A percentile compares a stretch with the other conserved stretches of the same genome.
These are phyloP conservation scores for Capronia epimyces DNA, from an alignment of 2,329 filamentous ascomycete genomes.

Conservation along the genomic window DNA sequence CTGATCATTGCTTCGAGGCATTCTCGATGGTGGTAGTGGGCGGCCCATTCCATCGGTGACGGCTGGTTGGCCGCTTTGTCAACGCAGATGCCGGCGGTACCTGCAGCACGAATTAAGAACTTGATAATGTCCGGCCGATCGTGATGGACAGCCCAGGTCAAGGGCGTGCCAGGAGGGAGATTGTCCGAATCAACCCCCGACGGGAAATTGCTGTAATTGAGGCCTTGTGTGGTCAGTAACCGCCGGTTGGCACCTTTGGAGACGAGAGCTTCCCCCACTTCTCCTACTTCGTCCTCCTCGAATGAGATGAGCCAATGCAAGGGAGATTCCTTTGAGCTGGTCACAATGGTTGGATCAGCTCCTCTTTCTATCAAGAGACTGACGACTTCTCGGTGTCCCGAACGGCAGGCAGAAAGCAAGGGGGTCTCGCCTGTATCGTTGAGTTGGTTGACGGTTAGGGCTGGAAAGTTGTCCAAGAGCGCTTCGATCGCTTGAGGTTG, in stretches of 20 bases:
- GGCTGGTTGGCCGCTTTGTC: background rate
- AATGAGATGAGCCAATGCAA: slow-evolving; percentile 3
- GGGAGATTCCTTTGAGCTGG: background rate
- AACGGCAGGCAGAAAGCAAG: slow-evolving; percentile 1
- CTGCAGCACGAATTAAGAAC: background rate
- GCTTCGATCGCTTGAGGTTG: background rate
- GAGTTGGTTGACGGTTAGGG: background rate
- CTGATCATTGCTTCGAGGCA: background rate
- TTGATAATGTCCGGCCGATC: slow-evolving; percentile 1
- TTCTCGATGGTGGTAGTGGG: background rate
- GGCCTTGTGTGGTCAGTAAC: background rate
- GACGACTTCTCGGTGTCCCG: slow-evolving; percentile 2
- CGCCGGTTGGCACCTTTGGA: background rate
- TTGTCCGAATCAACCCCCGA: background rate
- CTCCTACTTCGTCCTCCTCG: background rate
- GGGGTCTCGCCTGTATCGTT: slow-evolving; percentile 3
- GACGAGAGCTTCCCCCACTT: background rate
- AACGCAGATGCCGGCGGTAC: background rate
- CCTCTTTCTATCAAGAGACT: background rate
- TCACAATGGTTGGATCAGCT: slow-evolving; percentile 1
- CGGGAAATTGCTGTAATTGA: slow-evolving; percentile 1
- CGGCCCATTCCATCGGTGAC: slow-evolving; percentile 1
- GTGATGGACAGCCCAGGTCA: slow-evolving; percentile 1
- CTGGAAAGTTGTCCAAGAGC: background rate
- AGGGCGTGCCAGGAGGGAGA: background rate